Conservation (phyloP, 2,329 filamentous ascomycete genomes). For the Colletotrichum orbiculare region DNA sequence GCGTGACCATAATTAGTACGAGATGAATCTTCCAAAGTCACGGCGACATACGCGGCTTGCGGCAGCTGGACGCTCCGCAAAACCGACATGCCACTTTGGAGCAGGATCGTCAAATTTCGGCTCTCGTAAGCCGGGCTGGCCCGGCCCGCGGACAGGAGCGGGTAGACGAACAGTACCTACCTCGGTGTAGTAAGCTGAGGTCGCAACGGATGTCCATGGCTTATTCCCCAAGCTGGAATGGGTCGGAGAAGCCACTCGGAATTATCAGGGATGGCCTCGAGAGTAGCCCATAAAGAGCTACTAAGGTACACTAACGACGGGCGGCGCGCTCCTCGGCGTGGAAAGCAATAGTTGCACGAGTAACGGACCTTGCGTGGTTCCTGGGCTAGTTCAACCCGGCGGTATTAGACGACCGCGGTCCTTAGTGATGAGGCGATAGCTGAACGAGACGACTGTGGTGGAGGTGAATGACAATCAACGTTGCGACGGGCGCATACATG, state of each 20-base stretch:
- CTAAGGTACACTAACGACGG: neutral
- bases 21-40: no score
- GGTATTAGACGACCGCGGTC: neutral
- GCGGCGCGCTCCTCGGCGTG: constrained; percentile 1
- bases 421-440: neutral
- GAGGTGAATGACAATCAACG: neutral
- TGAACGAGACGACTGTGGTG: constrained; percentile 7
- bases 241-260: constrained; percentile 9
- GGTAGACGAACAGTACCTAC: constrained; percentile 7
- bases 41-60: no score
- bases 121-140: constrained; percentile 33
- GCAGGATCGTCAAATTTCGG: constrained; percentile 14
- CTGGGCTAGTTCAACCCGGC: neutral
- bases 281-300: neutral
- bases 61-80: no score
- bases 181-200: neutral
- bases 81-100: constrained; percentile 14
- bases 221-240: constrained; percentile 17
- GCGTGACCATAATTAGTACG: no score
- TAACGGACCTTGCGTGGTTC: constrained; percentile 10
- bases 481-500: constrained; percentile 2
- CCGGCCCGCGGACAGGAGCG: constrained; percentile 23
- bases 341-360: constrained; percentile 4
- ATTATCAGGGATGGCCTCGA: constrained; percentile 12
- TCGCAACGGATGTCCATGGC: constrained; percentile 5